Evolutionary conservation across 2,329 filamentous ascomycete species (phyloP).

Genomic region (Cladosporium sp.): DNA sequence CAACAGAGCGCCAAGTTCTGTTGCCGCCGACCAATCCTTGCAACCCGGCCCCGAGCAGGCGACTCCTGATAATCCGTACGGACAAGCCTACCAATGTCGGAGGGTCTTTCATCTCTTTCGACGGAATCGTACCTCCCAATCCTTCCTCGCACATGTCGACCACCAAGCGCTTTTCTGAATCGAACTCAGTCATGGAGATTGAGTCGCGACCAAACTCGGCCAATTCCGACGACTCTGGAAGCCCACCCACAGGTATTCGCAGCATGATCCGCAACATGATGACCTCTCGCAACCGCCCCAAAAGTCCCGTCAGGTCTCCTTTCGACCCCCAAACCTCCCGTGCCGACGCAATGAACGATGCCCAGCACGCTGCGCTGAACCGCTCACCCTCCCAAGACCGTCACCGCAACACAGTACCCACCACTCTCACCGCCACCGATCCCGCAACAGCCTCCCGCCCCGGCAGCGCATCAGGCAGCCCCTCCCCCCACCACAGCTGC

Average conservation of each 20-base stretch:
- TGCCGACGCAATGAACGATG: constrained; percentile 8
- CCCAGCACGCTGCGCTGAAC: constrained; percentile 7
- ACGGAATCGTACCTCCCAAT: constrained; percentile 47
- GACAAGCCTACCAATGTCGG: constrained; percentile 53
- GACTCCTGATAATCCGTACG: constrained; percentile 83
- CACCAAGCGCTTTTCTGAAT: constrained; percentile 8
- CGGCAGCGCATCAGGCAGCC: background rate
- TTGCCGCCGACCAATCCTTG: constrained; percentile 75
- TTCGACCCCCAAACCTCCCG: background rate
- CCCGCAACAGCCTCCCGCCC: background rate
- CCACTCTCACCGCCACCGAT: constrained; percentile 3
- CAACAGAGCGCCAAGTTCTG: constrained; percentile 52
- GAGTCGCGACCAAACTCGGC: constrained; percentile 26
- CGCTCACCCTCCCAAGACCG: constrained; percentile 13
- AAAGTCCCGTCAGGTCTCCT: constrained; percentile 1
- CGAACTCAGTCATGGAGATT: constrained; percentile 20
- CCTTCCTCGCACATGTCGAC: constrained; percentile 24
- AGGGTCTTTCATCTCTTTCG: constrained; percentile 57
- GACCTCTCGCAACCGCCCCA: constrained; percentile 22
- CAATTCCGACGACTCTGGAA: constrained; percentile 15
- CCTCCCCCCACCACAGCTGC: constrained; percentile 48
- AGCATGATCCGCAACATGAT: constrained; percentile 34
- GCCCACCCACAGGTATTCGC: constrained; percentile 24
- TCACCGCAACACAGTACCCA: constrained; percentile 3
- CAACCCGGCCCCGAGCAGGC: constrained; percentile 75